A percentile compares a stretch with the other conserved stretches of the same genome.
phyloP scores from a whole-genome alignment of 306 rosid species.

The Inga leiocalycina region DNA sequence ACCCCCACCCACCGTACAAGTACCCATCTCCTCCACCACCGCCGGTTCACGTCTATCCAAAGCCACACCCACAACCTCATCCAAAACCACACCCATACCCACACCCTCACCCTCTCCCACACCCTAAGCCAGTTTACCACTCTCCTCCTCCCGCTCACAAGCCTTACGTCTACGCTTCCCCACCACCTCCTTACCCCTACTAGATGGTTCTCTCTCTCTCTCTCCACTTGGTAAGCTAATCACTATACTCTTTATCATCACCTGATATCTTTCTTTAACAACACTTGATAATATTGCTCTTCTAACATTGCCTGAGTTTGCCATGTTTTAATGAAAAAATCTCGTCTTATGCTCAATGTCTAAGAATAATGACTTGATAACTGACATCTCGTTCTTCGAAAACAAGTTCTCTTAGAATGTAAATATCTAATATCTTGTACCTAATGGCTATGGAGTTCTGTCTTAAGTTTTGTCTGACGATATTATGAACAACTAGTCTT shows the following conservation, averaged over 20 bases:
- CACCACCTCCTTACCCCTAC: constrained; percentile 79
- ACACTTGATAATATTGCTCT: not conserved
- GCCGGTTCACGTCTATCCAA: not conserved
- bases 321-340: not conserved
- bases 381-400: not conserved
- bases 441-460: not conserved
- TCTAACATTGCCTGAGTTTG: not conserved
- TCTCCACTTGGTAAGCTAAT: constrained; percentile 45
- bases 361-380: not conserved
- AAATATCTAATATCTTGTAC: not conserved
- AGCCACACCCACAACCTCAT: constrained; percentile 29
- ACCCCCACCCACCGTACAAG: constrained; percentile 8
- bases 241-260: not conserved
- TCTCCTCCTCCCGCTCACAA: constrained; percentile 34
- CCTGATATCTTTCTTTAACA: not conserved
- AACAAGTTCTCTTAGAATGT: not conserved
- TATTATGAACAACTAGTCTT: not conserved
- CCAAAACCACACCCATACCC: constrained; percentile 26
- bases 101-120: constrained; percentile 31
- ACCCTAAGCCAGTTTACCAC: constrained; percentile 5
- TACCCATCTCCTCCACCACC: constrained; percentile 21
- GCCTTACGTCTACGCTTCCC: constrained; percentile 59
- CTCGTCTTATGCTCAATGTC: not conserved
- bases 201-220: constrained; percentile 31
- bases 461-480: not conserved